These are phyloP conservation scores for Zoysia pacifica DNA, from an alignment of 176 grass and related monocot species.

Conservation along the genomic window DNA sequence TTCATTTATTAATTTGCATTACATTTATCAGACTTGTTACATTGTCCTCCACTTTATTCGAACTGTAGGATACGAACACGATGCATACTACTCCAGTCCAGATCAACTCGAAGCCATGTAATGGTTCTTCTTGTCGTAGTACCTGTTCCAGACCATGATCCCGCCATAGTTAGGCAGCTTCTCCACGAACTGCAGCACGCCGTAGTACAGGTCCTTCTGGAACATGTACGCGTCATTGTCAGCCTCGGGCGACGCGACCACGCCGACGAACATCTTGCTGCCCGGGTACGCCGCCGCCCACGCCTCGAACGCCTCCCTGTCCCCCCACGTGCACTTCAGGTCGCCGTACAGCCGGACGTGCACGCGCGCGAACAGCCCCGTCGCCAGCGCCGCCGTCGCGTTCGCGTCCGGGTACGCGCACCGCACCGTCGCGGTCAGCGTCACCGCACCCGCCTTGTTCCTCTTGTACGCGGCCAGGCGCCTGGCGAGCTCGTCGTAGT, in stretches of 20 bases:
- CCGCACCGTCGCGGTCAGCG: background rate
- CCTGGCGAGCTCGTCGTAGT: background rate
- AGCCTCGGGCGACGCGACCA: constrained; percentile 28
- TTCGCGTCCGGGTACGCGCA: background rate
- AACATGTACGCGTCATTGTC: background rate
- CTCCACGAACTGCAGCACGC: background rate
- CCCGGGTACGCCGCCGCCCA: constrained; percentile 13
- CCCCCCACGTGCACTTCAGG: background rate
- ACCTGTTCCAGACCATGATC: constrained; percentile 27
- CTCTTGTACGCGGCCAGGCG: background rate
- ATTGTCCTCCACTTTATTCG: background rate
- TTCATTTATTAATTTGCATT: too few species aligned
- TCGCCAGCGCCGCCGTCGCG: background rate
- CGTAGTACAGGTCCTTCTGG: background rate
- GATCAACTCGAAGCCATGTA: background rate
- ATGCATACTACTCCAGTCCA: background rate
- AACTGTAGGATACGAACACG: background rate
- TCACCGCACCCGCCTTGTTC: background rate
- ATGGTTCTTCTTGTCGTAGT: constrained; percentile 17
- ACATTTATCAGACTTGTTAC: too few species aligned
- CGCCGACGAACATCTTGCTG: background rate
- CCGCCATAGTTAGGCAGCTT: constrained; percentile 12
- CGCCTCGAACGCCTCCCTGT: background rate
- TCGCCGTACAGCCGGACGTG: constrained; percentile 1
- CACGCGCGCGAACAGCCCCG: background rate